A percentile compares a stretch with the other conserved stretches of the same genome.
These are phyloP conservation scores for Tilletiopsis washingtonensis DNA, from an alignment of 1,284 basidiomycete genomes.

Conservation along the genomic window DNA sequence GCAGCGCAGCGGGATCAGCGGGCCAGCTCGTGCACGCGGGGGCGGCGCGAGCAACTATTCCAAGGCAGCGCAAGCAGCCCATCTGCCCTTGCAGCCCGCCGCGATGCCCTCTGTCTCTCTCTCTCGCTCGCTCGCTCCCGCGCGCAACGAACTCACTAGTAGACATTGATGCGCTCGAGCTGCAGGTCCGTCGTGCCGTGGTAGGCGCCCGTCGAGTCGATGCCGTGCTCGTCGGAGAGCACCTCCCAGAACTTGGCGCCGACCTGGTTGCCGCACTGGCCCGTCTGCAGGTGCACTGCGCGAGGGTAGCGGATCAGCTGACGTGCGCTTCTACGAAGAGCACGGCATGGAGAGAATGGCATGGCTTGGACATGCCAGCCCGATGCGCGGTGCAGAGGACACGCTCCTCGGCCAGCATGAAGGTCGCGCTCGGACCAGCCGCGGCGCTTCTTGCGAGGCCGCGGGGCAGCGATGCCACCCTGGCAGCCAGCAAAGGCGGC, in stretches of 20 bases:
- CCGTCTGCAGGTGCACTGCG: conserved; percentile 46
- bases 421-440: neutral
- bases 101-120: neutral
- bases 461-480: neutral
- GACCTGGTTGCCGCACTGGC: conserved; percentile 49
- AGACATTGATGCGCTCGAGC: conserved; percentile 74
- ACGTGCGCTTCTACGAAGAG: too few species aligned
- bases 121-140: neutral
- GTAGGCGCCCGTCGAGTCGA: conserved; percentile 81
- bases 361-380: neutral
- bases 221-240: conserved; percentile 91
- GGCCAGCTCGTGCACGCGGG: too few species aligned
- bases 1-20: neutral
- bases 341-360: neutral
- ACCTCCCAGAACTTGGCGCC: conserved; percentile 97
- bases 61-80: too few species aligned
- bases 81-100: neutral
- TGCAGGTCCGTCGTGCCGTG: conserved; percentile 90
- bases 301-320: too few species aligned
- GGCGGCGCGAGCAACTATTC: too few species aligned
- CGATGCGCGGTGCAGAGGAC: neutral
- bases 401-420: neutral
- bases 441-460: too few species aligned
- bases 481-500: too few species aligned
- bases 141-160: conserved; percentile 19